Evolutionary conservation across 306 rosid genomes (phyloP), one percentile per base, ranked within the genome.

Genomic region (Citrullus mucosospermus): DNA sequence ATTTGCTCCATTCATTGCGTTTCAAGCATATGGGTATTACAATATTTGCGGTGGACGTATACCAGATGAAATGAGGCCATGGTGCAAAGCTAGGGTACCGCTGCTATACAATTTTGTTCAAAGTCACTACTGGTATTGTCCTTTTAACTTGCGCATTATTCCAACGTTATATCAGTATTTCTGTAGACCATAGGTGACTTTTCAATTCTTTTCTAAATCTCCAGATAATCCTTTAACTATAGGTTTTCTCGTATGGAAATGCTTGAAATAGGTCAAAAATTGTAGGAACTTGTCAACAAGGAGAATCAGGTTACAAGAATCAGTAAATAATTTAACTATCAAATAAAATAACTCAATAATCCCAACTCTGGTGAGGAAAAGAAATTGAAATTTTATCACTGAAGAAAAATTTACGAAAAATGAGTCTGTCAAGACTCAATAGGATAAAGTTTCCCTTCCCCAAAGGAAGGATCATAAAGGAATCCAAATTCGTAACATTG

Each of bases 81-180:
- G 98, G 97, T 95, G 97, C 88, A 95, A 91, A 84, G 96, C 92
- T 82, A 86, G 90, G 78, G 83, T 95, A 30, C 97, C 98, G 2
- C 61, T 92, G 78, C 87, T 91, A 60, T 92, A 95, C 88, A 91
- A 89, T 72, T 92, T 82, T 82, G 90, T 94, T 84, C 98, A 94
- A 86, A 89, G 91, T 83, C 93, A 83, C 86, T 95, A 95, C 76
- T 95, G 98, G 97, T 95, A 92, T 77, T 87, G 66, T 69, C 75
- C 65, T 80, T 36, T 84, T 51, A 53, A 72, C 77, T 72, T 72
- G 44, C 57, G 38, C 38, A 20, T 9, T 13, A n/a, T 50, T 11
- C 36, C 14, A 72, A 72, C 41, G 50, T 72, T 44, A 13, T 69
- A 12, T 67, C 53, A 39, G 30, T 67, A 39, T 41, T 32, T 22